These are phyloP conservation scores for Tuber brumale DNA, from an alignment of 495 filamentous ascomycete species.

Conservation along the genomic window DNA sequence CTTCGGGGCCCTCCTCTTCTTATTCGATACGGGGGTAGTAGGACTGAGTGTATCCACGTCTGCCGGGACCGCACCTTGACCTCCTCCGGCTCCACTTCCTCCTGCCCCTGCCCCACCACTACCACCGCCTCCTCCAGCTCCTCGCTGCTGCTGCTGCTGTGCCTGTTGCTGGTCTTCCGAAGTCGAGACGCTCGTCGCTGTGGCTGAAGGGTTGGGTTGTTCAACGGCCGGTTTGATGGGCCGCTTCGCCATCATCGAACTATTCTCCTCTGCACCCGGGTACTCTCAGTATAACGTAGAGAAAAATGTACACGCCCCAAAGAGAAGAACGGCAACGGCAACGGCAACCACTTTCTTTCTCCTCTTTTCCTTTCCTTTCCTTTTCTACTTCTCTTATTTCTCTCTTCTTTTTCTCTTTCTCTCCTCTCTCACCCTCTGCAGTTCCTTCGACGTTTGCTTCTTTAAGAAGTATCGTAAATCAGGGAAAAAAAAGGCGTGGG, in stretches of 20 bases:
- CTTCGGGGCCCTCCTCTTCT: constrained; percentile 35
- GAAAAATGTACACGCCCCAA: neutral
- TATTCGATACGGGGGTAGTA: constrained; percentile 32
- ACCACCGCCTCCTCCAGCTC: neutral
- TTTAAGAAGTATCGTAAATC: constrained; percentile 37
- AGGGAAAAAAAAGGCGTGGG: constrained; percentile 31
- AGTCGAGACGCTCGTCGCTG: constrained; percentile 14
- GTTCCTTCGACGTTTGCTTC: constrained; percentile 35
- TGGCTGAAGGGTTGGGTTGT: constrained; percentile 39
- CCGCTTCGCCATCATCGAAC: constrained; percentile 40
- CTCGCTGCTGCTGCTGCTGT: constrained; percentile 15
- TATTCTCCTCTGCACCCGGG: constrained; percentile 31
- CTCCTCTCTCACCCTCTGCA: constrained; percentile 11
- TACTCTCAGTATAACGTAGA: constrained; percentile 21
- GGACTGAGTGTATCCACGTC: constrained; percentile 35
- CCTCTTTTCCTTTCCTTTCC: neutral
- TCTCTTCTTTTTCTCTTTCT: neutral
- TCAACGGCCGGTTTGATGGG: constrained; percentile 42
- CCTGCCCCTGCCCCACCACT: neutral
- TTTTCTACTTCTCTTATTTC: neutral
- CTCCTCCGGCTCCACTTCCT: neutral
- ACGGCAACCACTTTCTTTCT: neutral
- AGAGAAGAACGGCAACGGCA: neutral
- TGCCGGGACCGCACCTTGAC: neutral
- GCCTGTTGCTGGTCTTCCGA: constrained; percentile 34